A percentile compares a stretch with the other conserved stretches of the same genome.
Evolutionary conservation across 768 basidiomycete genomes (phyloP).

Genomic region (Tremella yokohamensis): DNA sequence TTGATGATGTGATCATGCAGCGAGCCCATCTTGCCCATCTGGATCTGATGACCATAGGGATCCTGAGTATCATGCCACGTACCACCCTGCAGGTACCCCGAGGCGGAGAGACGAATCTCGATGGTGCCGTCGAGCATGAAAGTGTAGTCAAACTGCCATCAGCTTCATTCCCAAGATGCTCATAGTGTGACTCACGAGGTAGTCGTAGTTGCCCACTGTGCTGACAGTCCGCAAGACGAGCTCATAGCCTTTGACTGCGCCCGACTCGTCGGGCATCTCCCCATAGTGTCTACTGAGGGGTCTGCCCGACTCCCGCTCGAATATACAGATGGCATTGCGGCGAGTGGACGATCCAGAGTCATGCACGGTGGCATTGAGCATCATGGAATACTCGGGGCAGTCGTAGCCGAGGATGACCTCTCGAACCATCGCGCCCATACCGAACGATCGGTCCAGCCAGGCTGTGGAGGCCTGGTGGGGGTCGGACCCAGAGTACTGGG

Average conservation of each 20-base stretch:
- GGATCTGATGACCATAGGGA: conserved; percentile 60
- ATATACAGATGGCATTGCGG: conserved; percentile 63
- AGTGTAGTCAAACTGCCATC: conserved; percentile 59
- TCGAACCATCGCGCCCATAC: conserved; percentile 60
- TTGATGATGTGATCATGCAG: conserved; percentile 69
- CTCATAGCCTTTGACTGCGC: conserved; percentile 58
- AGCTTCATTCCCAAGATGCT: conserved; percentile 2
- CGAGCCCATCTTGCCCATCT: conserved; percentile 62
- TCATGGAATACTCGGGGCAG: conserved; percentile 63
- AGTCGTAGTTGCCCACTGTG: conserved; percentile 64
- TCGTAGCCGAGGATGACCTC: conserved; percentile 67
- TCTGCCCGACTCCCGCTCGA: conserved; percentile 61
- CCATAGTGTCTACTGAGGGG: conserved; percentile 62
- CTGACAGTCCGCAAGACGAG: conserved; percentile 60
- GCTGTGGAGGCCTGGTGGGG: conserved; percentile 63
- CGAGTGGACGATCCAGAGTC: conserved; percentile 56
- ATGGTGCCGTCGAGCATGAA: conserved; percentile 67
- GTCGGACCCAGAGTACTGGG: conserved; percentile 57
- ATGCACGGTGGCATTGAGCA: conserved; percentile 61
- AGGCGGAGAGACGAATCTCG: conserved; percentile 64
- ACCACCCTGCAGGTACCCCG: conserved; percentile 66
- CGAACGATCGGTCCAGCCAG: conserved; percentile 64
- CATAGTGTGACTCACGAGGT: conserved; percentile 6
- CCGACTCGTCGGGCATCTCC: conserved; percentile 1
- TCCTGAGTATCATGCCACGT: conserved; percentile 59